Percentiles rank a stretch among this genome's conserved stretches.
Conservation (phyloP, 495 filamentous ascomycete genomes). For the Penicillium argentinense region DNA sequence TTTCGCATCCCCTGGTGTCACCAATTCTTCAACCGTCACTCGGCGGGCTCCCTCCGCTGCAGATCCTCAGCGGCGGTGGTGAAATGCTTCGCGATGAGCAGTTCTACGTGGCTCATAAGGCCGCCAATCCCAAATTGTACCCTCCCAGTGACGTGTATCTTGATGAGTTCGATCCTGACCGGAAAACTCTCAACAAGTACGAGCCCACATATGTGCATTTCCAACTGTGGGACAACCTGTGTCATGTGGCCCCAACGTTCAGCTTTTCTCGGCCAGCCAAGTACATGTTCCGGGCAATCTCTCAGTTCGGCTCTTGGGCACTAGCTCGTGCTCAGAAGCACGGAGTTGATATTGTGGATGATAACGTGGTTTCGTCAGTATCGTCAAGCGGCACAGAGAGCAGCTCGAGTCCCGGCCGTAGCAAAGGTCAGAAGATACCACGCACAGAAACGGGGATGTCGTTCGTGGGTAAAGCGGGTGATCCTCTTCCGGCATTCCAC, state of each 20-base stretch:
- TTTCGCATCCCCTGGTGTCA: conserved; percentile 86
- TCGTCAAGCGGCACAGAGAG: conserved; percentile 54
- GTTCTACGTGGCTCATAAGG: conserved; percentile 92
- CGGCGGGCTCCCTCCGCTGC: conserved; percentile 82
- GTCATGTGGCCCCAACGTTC: conserved; percentile 86
- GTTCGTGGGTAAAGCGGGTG: conserved; percentile 75
- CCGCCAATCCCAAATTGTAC: conserved; percentile 74
- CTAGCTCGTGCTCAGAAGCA: conserved; percentile 77
- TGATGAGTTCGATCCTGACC: conserved; percentile 59
- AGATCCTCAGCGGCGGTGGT: conserved; percentile 83
- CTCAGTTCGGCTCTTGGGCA: conserved; percentile 90
- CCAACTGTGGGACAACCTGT: conserved; percentile 95
- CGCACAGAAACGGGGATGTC: conserved; percentile 19
- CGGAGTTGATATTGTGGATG: conserved; percentile 76
- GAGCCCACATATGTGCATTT: conserved; percentile 87
- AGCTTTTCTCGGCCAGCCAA: conserved; percentile 94
- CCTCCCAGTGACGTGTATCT: conserved; percentile 65
- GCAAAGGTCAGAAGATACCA: conserved; percentile 21
- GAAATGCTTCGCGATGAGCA: conserved; percentile 92
- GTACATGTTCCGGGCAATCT: conserved; percentile 86
- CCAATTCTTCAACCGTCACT: conserved; percentile 82
- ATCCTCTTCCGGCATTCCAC: conserved; percentile 73
- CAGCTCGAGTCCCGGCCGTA: conserved; percentile 20
- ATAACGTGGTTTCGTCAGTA: conserved; percentile 74
- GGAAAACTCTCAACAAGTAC: conserved; percentile 58